Base-by-base conservation (phyloP, 345 rosid genomes). In the Eucalyptus cloeziana region DNA sequence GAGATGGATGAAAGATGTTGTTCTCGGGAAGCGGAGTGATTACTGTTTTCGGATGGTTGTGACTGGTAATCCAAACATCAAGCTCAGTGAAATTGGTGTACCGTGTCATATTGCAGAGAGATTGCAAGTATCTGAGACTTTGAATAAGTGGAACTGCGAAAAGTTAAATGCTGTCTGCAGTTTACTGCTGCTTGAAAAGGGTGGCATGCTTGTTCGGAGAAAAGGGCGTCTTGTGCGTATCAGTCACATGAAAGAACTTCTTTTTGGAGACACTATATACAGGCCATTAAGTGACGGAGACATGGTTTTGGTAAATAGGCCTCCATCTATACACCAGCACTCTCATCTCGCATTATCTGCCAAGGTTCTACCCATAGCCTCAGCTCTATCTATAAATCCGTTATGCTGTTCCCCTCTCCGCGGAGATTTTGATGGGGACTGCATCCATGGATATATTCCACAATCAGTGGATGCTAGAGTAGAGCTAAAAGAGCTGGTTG, bases 341-440 rank as follows among this genome's bases (percentile, higher is more conserved):
- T 98, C 99, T 5, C 93, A 95, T 43, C 95, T 98, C 85, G 97
- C 98, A 45, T 90, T 98, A 90, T 92, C 95, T n/a, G 98, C 93
- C 21, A 96, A 89, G 89, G 89, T 97, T 83, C 94, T 98, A 45
- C 99, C 99, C 0, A 92, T 92, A 22, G 89, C 91, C 69, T 96
- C 97, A 19, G 97, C 94, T 88, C 95, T 98, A 37, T 94, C 99
- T 7, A 92, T 98, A 90, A 98, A 98, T 87, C 99, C 99, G 1
- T 95, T 98, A 5, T 95, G 96, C 47, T 98, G 99, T 89, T 86
- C 95, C 31, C 99, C 99, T 33, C 94, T 98, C 52, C 97, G 96
- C 60, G 99, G 98, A 17, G 99, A 98, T 91, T 98, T 98, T 85
- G 99, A 98, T 87, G 99, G 99, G 12, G 99, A 97, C 87, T 98